Evolutionary conservation across 2,329 filamentous ascomycete species (phyloP).

Genomic region (Graphilbum fragrans): DNA sequence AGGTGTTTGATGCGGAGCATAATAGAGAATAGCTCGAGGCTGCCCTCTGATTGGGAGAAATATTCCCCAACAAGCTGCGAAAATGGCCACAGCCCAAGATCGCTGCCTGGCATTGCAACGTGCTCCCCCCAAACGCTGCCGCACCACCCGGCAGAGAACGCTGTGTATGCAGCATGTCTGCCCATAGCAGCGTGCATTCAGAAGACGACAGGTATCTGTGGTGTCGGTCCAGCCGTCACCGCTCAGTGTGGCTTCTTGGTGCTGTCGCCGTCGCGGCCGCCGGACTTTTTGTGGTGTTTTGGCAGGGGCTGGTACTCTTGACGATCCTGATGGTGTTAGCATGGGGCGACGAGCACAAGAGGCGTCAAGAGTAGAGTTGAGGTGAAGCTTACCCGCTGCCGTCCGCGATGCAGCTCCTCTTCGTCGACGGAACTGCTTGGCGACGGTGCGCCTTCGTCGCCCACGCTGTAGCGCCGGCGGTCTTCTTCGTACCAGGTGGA

Average conservation of each 20-base stretch:
- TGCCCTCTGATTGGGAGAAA: too few species aligned
- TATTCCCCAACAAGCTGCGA: too few species aligned
- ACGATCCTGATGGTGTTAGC: constrained; percentile 1
- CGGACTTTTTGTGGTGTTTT: constrained; percentile 10
- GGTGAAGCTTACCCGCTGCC: constrained; percentile 21
- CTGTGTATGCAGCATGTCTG: background rate
- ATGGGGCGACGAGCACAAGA: background rate
- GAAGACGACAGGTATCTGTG: background rate
- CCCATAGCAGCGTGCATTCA: background rate
- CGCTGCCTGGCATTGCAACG: too few species aligned
- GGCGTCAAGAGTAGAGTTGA: background rate
- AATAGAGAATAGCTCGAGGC: too few species aligned
- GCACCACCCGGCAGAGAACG: background rate
- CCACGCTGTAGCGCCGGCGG: constrained; percentile 28
- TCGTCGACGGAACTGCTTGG: constrained; percentile 15
- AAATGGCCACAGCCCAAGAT: too few species aligned
- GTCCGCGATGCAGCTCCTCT: constrained; percentile 27
- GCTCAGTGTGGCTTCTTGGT: constrained; percentile 5
- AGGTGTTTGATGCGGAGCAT: too few species aligned
- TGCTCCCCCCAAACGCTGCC: too few species aligned
- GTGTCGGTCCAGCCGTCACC: background rate
- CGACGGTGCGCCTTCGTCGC: constrained; percentile 9
- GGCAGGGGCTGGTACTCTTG: constrained; percentile 7
- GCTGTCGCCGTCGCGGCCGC: constrained; percentile 2
- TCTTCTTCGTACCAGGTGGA: constrained; percentile 51